A percentile compares a stretch with the other conserved stretches of the same genome.
These are phyloP conservation scores for Geotrichum candidum DNA, from an alignment of 1,139 yeast species.

Conservation along the genomic window DNA sequence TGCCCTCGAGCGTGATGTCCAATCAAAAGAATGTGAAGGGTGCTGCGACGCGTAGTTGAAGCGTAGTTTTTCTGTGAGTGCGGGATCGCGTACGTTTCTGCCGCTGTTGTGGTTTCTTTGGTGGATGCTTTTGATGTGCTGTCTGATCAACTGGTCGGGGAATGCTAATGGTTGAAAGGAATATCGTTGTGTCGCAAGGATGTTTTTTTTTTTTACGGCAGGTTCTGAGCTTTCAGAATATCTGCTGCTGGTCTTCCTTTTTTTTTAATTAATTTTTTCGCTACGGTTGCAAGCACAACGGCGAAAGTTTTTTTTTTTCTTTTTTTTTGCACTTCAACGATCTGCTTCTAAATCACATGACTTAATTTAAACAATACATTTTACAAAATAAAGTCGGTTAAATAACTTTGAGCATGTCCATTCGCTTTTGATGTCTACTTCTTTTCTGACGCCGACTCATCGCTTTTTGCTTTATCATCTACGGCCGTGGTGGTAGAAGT, in stretches of 20 bases:
- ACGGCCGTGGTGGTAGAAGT: conserved; percentile 24
- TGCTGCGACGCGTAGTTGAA: background rate
- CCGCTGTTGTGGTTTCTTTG: background rate
- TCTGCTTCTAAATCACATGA: background rate
- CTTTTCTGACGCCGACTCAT: background rate
- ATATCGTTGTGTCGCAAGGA: background rate
- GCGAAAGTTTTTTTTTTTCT: background rate
- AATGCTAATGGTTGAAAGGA: background rate
- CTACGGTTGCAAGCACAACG: background rate
- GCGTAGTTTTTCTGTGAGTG: background rate
- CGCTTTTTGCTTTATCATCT: background rate
- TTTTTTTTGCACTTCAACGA: background rate
- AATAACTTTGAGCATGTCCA: background rate
- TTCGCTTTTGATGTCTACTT: background rate
- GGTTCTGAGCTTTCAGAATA: background rate
- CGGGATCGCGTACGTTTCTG: background rate
- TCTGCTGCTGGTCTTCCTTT: background rate
- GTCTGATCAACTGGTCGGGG: background rate
- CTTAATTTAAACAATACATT: background rate
- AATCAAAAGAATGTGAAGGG: background rate
- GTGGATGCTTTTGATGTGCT: background rate
- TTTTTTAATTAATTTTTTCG: background rate
- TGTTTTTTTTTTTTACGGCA: background rate
- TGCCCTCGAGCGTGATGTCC: background rate
- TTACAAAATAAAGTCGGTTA: background rate